These are phyloP conservation scores for Pleurotus eryngii DNA, from an alignment of 768 basidiomycete species.

Conservation along the genomic window DNA sequence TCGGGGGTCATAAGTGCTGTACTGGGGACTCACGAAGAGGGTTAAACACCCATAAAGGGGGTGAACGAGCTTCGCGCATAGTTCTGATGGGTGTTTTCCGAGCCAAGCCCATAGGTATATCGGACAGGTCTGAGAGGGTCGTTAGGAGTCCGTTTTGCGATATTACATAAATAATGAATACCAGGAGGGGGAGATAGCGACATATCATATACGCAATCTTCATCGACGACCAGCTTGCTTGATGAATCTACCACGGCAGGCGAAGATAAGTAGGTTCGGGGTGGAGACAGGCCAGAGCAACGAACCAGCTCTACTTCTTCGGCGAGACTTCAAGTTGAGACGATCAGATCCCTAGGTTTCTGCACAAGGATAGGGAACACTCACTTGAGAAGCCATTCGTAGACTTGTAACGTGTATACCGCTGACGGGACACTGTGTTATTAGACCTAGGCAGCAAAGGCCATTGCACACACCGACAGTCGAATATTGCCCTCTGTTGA, in stretches of 20 bases:
- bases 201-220: conserved; percentile 21
- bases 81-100: conserved; percentile 14
- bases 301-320: conserved; percentile 20
- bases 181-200: conserved; percentile 23
- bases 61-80: conserved; percentile 17
- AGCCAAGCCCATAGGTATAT: conserved; percentile 22
- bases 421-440: neutral
- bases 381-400: conserved; percentile 23
- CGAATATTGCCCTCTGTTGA: conserved; percentile 3
- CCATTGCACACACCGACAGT: neutral
- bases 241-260: conserved; percentile 16
- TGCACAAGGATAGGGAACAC: neutral
- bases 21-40: conserved; percentile 18
- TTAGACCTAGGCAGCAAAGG: neutral
- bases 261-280: neutral
- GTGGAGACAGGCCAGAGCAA: neutral
- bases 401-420: conserved; percentile 18
- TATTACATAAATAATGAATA: neutral
- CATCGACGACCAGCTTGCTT: conserved; percentile 17
- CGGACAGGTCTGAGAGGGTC: conserved; percentile 10
- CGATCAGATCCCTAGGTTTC: neutral
- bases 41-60: conserved; percentile 19
- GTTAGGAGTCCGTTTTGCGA: neutral
- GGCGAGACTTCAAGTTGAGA: conserved; percentile 13
- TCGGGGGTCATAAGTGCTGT: neutral